A percentile compares a stretch with the other conserved stretches of the same genome.
These are phyloP conservation scores for Ilyonectria sp. DNA, from an alignment of 2,329 filamentous ascomycete genomes.

Conservation along the genomic window DNA sequence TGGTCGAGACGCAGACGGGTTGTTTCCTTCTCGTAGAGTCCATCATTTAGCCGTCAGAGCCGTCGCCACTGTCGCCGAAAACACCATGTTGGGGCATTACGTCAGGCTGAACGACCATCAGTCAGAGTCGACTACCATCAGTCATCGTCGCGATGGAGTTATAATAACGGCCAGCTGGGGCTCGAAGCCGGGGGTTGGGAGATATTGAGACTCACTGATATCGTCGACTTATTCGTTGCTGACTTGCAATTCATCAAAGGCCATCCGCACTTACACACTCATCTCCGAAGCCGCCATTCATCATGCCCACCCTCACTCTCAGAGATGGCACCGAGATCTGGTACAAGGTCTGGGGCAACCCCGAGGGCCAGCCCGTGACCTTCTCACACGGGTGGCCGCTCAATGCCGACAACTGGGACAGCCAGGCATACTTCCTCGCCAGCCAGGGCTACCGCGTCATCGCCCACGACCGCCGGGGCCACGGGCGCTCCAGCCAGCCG, in stretches of 20 bases:
- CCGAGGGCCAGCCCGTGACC: conserved; percentile 49
- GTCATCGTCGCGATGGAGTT: conserved; percentile 10
- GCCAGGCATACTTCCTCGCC: conserved; percentile 48
- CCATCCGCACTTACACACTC: neutral
- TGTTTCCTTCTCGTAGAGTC: neutral
- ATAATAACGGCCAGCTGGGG: neutral
- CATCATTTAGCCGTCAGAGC: neutral
- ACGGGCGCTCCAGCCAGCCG: conserved; percentile 50
- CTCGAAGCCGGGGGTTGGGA: neutral
- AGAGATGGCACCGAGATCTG: conserved; percentile 55
- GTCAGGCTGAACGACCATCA: conserved; percentile 14
- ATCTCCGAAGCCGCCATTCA: neutral
- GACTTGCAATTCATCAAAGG: neutral
- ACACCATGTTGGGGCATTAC: conserved; percentile 25
- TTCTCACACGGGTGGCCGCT: conserved; percentile 57
- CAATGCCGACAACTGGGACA: conserved; percentile 52
- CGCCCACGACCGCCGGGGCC: conserved; percentile 53
- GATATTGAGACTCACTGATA: neutral
- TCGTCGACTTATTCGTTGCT: neutral
- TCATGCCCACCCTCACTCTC: conserved; percentile 54
- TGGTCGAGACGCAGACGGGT: neutral
- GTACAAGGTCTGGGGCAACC: conserved; percentile 61
- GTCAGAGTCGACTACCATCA: conserved; percentile 12
- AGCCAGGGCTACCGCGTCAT: conserved; percentile 51
- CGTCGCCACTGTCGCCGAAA: conserved; percentile 14